Base-by-base conservation (phyloP, 495 filamentous ascomycete genomes). In the Stereocaulon alpinum region DNA sequence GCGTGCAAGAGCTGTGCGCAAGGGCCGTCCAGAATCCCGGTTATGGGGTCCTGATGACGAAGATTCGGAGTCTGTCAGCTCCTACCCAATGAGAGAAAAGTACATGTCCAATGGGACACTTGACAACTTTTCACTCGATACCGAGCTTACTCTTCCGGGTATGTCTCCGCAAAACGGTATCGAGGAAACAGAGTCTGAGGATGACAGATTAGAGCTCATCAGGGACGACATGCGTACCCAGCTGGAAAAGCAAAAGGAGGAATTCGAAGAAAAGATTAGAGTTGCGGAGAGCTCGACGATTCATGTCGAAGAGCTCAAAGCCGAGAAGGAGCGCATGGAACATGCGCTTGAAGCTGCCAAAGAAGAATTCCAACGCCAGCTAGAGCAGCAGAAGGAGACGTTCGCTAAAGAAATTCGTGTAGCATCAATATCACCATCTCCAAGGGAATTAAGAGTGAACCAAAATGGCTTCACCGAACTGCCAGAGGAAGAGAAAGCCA, bases 111-210 rank as follows among this genome's bases (percentile, higher is more conserved):
- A 87, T 67, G 91, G 91, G 15, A 99, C 94, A 4, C 78, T 96
- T 42, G 93, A 99, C 69, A 95, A 95, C 69, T 93, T 97, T 67
- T 97, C 94, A 15, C 77, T 97, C 24, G 93, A 99, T 65, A 99
- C 94, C 4, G 84, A 84, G 2, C 79, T 97, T 43, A 99, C 93
- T 2, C 87, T 95, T 77, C 93, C 94, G 6, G 91, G 89, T 1
- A 96, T 91, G 2, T 92, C 93, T 40, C 88, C 83, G 53, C 84
- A 82, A 45, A 82, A 81, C 29, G 86, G 87, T 50, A 74, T 75
- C 3, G 86, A 88, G 43, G 84, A 86, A 54, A 71, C 71, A n/a
- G 78, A 84, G 17, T 86, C 86, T 6, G 91, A 92, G 50, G 88
- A 89, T 47, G 84, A 89, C 40, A 79, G 81, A 48, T 71, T 96